phyloP scores from a whole-genome alignment of 2,329 filamentous ascomycete species.

The Scolecobasidium constrictum region DNA sequence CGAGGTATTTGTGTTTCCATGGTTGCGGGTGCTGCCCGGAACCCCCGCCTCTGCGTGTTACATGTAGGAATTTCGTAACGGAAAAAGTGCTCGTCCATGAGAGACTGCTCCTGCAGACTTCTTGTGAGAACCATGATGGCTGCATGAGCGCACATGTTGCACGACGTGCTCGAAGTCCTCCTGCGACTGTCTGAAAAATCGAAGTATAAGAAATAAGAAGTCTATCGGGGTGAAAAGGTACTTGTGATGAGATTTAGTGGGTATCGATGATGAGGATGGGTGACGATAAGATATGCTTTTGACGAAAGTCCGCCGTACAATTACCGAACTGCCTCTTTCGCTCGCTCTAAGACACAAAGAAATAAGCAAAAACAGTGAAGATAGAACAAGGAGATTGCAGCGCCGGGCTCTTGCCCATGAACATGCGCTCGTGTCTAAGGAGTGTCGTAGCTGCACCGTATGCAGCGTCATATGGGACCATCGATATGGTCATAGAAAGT shows the following conservation, averaged over 20 bases:
- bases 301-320: background rate
- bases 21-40: no score
- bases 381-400: background rate
- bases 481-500: background rate
- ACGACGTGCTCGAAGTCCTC: no score
- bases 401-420: background rate
- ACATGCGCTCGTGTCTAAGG: background rate
- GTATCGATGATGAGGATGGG: background rate
- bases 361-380: background rate
- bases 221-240: no score
- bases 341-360: background rate
- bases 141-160: no score
- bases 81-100: no score
- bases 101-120: no score
- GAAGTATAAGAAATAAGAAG: no score
- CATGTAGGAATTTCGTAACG: no score
- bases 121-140: no score
- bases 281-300: background rate
- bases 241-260: background rate
- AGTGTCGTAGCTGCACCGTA: background rate
- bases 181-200: no score
- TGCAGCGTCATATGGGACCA: background rate
- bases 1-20: no score
- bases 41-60: no score
- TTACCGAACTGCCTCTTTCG: background rate